Base-by-base conservation (phyloP, 768 basidiomycete genomes). In the Chalciporus pseudorubinellus region DNA sequence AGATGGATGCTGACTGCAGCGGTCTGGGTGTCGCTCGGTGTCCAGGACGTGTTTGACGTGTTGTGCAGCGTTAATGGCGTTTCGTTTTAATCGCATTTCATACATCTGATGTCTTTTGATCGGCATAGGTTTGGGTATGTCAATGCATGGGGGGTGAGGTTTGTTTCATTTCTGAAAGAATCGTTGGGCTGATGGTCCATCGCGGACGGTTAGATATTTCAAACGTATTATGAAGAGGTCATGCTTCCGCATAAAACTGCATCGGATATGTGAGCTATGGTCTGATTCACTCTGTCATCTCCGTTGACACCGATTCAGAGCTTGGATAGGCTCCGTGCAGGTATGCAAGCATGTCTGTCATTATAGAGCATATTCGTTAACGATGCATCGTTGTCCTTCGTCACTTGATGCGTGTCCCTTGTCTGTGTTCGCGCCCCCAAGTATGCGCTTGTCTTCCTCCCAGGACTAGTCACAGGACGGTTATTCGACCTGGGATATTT, bases 261-360 rank as follows among this genome's bases (percentile, higher is more conserved):
- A 4, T 89, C 87, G 12, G 75, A 66, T n/a, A 89, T 88, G 85
- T 85, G 62, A 52, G 78, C 12, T 4, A 16, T 4, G 1, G 12
- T 36, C 11, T n/a, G 18, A 19, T 16, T 3, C 20, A 24, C 21
- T 22, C 24, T 1, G 24, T 42, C 21, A 19, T 19, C 9, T 26
- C 16, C 6, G 33, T 20, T 55, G 29, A 58, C 31, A 7, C n/a
- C 13, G 7, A 52, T 45, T 20, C 53, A 89, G 87, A 40, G 80
- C 87, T 39, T 91, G 87, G 88, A 90, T 91, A 29, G 88, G 89
- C 6, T 90, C 88, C 1, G 70, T 84, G 20, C 87, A 89, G 72
- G 87, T 82, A 41, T 3, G 59, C 52, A 19, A 52, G 26, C 12
- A 7, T 28, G 11, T 1, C 6, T 16, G 3, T 19, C 28, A 0